These are phyloP conservation scores for Rhizopogon vesiculosus DNA, from an alignment of 768 basidiomycete species.

Conservation along the genomic window DNA sequence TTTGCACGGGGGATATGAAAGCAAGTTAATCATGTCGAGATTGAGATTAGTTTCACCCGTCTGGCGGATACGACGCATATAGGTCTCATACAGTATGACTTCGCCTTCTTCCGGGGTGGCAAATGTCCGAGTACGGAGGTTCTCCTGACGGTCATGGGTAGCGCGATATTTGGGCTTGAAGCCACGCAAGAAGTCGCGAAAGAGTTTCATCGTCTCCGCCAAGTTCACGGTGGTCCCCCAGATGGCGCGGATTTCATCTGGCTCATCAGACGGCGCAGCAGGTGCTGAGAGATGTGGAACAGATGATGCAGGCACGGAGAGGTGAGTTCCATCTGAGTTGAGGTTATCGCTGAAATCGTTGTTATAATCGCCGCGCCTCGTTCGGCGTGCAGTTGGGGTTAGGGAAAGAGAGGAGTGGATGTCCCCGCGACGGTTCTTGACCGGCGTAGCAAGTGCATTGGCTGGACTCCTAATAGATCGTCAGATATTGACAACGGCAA, in stretches of 20 bases:
- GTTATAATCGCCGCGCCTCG: constrained; percentile 28
- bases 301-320: constrained; percentile 56
- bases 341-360: constrained; percentile 37
- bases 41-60: constrained; percentile 94
- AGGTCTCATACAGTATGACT: constrained; percentile 68
- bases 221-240: constrained; percentile 98
- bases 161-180: constrained; percentile 92
- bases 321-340: constrained; percentile 54
- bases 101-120: constrained; percentile 65
- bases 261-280: constrained; percentile 60
- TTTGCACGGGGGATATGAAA: constrained; percentile 78
- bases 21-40: constrained; percentile 80
- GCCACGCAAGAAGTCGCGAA: constrained; percentile 82
- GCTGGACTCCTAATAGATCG: constrained; percentile 42
- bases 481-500: background rate
- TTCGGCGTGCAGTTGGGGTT: constrained; percentile 43
- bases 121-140: constrained; percentile 44
- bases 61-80: constrained; percentile 80
- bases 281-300: constrained; percentile 56
- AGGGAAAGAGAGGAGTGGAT: constrained; percentile 79
- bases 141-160: constrained; percentile 61
- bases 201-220: constrained; percentile 85
- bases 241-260: constrained; percentile 85
- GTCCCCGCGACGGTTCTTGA: constrained; percentile 78
- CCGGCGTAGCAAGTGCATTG: constrained; percentile 46